Conservation (phyloP, 106 monocot genomes). For the Dactylorhiza incarnata region DNA sequence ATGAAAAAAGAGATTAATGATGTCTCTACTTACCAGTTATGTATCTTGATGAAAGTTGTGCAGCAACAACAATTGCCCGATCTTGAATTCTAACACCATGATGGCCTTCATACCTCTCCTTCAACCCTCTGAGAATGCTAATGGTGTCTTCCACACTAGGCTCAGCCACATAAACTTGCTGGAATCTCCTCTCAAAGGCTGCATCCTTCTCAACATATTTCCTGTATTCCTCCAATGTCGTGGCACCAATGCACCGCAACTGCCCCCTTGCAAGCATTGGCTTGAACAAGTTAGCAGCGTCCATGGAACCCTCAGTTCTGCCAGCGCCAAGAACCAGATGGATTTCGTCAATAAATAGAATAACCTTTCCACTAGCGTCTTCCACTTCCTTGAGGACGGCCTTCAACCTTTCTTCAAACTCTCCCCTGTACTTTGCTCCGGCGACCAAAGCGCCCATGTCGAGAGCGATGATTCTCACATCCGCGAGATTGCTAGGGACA, state of each 20-base stretch:
- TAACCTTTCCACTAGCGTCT: constrained; percentile 56
- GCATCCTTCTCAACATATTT: constrained; percentile 74
- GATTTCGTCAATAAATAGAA: constrained; percentile 70
- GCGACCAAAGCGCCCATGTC: constrained; percentile 62
- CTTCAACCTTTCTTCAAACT: constrained; percentile 65
- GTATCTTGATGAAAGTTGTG: constrained; percentile 50
- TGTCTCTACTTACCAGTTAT: constrained; percentile 55
- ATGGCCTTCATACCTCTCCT: constrained; percentile 63
- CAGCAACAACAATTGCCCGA: constrained; percentile 56
- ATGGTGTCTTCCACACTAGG: constrained; percentile 49
- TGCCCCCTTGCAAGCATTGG: constrained; percentile 67
- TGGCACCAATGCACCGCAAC: constrained; percentile 56
- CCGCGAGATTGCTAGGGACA: constrained; percentile 47
- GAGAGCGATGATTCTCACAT: constrained; percentile 52
- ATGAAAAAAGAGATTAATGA: background rate
- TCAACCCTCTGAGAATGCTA: constrained; percentile 50
- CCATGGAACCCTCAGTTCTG: constrained; percentile 54
- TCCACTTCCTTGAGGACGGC: constrained; percentile 68
- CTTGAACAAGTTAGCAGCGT: constrained; percentile 59
- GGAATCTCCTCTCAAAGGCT: constrained; percentile 43
- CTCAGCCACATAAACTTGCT: constrained; percentile 61
- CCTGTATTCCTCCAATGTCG: constrained; percentile 59
- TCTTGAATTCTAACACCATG: constrained; percentile 67
- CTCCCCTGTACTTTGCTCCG: constrained; percentile 53
- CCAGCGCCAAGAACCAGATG: constrained; percentile 69